These are phyloP conservation scores for Vitis rotundifolia DNA, from an alignment of 164 flowering plant species.

Conservation along the genomic window DNA sequence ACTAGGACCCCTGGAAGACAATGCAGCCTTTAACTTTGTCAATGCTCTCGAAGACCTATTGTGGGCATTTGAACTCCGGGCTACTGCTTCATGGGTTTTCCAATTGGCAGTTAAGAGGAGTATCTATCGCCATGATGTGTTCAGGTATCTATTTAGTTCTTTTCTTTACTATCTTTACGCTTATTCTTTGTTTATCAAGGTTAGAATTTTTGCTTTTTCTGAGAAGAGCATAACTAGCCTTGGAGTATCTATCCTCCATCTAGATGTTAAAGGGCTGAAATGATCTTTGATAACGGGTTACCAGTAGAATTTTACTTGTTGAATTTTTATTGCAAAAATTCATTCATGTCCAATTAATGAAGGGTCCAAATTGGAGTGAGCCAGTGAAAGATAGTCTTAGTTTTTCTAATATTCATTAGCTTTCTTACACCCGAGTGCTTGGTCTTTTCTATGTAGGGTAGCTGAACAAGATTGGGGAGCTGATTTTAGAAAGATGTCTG, in stretches of 20 bases:
- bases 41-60: slow-evolving; percentile 84
- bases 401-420: too few relatives aligned
- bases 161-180: neutral
- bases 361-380: too few relatives aligned
- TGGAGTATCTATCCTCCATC: neutral
- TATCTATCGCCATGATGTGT: slow-evolving; percentile 66
- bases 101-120: slow-evolving; percentile 78
- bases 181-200: neutral
- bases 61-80: slow-evolving; percentile 96
- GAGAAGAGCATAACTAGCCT: too few relatives aligned
- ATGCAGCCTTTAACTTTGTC: slow-evolving; percentile 89
- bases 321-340: too few relatives aligned
- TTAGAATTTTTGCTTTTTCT: too few relatives aligned
- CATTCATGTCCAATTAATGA: too few relatives aligned
- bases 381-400: too few relatives aligned
- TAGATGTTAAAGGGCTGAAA: too few relatives aligned
- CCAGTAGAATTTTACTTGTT: too few relatives aligned
- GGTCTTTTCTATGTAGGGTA: slow-evolving; percentile 55
- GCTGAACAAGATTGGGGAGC: slow-evolving; percentile 98
- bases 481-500: slow-evolving; percentile 92
- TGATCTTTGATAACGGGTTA: too few relatives aligned
- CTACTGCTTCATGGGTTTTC: slow-evolving; percentile 95
- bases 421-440: neutral
- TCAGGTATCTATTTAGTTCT: slow-evolving; percentile 49
- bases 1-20: slow-evolving; percentile 65